Evolutionary conservation across 148 eudicot genomes (phyloP).

Genomic region (Chenopodium berlandieri): DNA sequence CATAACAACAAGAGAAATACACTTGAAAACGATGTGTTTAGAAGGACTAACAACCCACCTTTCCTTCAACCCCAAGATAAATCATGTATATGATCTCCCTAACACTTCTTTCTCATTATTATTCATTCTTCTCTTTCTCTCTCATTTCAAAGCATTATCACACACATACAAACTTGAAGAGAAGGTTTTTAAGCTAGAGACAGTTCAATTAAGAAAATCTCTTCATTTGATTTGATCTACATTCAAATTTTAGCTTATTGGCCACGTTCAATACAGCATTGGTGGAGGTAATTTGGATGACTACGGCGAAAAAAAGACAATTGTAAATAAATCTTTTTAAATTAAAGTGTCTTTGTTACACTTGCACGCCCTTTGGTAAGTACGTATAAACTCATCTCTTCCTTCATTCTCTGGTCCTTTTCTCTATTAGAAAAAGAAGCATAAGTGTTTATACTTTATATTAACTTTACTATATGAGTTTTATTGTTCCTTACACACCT

Average conservation of each 20-base stretch:
- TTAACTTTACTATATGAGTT: too few species aligned
- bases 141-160: neutral
- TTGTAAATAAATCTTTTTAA: too few species aligned
- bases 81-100: neutral
- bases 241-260: too few species aligned
- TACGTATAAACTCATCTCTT: neutral
- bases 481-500: too few species aligned
- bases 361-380: neutral
- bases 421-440: neutral
- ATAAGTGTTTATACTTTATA: neutral
- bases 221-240: too few species aligned
- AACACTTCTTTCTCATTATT: neutral
- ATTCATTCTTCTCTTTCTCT: neutral
- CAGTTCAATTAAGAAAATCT: too few species aligned
- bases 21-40: conserved; percentile 5
- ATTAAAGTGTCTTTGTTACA: too few species aligned
- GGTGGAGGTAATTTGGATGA: too few species aligned
- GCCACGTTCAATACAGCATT: too few species aligned
- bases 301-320: too few species aligned
- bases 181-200: neutral
- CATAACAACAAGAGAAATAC: neutral
- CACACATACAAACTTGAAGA: neutral
- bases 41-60: conserved; percentile 13
- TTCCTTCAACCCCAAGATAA: conserved; percentile 1
- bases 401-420: neutral